Conservation (phyloP, 1,284 basidiomycete species). For the Puccinia hordei region DNA sequence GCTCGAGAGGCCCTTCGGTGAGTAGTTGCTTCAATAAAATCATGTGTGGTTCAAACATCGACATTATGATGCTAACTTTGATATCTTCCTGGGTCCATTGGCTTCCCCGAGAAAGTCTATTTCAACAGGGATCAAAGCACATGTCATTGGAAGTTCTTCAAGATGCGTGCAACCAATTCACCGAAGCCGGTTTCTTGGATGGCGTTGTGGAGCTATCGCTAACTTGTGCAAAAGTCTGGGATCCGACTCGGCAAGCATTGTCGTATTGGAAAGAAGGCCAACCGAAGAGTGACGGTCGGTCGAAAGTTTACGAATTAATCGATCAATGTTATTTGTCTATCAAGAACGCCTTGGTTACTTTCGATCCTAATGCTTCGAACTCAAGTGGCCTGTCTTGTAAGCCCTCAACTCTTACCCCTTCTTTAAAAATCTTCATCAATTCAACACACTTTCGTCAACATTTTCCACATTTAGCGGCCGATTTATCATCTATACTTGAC, state of each 20-base stretch:
- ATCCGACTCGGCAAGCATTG: slow-evolving; percentile 74
- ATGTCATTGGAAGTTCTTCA: slow-evolving; percentile 80
- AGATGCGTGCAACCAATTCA: slow-evolving; percentile 83
- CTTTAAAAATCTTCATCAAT: slow-evolving; percentile 57
- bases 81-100: slow-evolving; percentile 38
- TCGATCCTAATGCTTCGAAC: slow-evolving; percentile 67
- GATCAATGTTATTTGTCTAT: slow-evolving; percentile 78
- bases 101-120: slow-evolving; percentile 66
- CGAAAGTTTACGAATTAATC: slow-evolving; percentile 67
- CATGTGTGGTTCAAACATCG: slow-evolving; percentile 42
- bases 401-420: slow-evolving; percentile 40
- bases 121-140: slow-evolving; percentile 80
- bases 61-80: slow-evolving; percentile 50
- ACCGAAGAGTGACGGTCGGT: slow-evolving; percentile 67
- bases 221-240: slow-evolving; percentile 76
- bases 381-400: slow-evolving; percentile 54
- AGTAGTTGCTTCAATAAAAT: slow-evolving; percentile 51
- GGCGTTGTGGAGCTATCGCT: slow-evolving; percentile 85
- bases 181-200: slow-evolving; percentile 72
- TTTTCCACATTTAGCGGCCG: slow-evolving; percentile 59
- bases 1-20: slow-evolving; percentile 80
- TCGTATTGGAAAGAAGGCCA: slow-evolving; percentile 75
- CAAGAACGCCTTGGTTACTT: slow-evolving; percentile 75
- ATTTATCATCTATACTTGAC: slow-evolving; percentile 70
- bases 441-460: slow-evolving; percentile 29